Evolutionary conservation across 2,329 filamentous ascomycete species (phyloP).

Genomic region (Penicillium polonicum): DNA sequence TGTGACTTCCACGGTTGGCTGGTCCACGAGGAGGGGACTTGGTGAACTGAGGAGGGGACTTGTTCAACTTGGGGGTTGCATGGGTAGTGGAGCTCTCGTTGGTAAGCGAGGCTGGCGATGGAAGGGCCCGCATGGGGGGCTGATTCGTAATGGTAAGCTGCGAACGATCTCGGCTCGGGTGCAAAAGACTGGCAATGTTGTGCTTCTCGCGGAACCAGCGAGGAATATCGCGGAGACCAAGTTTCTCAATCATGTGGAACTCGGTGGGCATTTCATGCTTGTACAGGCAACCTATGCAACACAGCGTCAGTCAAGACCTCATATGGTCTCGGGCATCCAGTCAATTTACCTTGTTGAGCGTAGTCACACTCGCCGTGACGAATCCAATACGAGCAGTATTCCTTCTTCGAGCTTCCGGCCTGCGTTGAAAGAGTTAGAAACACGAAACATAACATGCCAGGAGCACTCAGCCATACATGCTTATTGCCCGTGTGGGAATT

Average conservation of each 20-base stretch:
- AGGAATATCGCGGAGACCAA: conserved; percentile 64
- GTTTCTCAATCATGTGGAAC: conserved; percentile 60
- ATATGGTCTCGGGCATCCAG: neutral
- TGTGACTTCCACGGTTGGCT: neutral
- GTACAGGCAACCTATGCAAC: conserved; percentile 67
- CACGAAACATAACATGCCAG: neutral
- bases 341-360: conserved; percentile 63
- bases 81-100: neutral
- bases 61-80: neutral
- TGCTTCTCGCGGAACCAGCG: conserved; percentile 57
- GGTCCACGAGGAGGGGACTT: conserved; percentile 2
- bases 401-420: conserved; percentile 53
- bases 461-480: neutral
- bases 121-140: conserved; percentile 18
- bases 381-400: conserved; percentile 89
- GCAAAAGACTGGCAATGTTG: conserved; percentile 30
- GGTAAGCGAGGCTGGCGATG: conserved; percentile 4
- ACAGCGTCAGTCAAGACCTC: neutral
- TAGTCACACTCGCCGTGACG: conserved; percentile 82
- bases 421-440: conserved; percentile 13
- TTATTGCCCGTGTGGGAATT: neutral
- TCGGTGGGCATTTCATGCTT: conserved; percentile 87
- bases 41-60: neutral
- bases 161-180: conserved; percentile 15
- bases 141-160: conserved; percentile 13